Conservation (phyloP, 164 flowering plant genomes). For the Magnolia sinica region DNA sequence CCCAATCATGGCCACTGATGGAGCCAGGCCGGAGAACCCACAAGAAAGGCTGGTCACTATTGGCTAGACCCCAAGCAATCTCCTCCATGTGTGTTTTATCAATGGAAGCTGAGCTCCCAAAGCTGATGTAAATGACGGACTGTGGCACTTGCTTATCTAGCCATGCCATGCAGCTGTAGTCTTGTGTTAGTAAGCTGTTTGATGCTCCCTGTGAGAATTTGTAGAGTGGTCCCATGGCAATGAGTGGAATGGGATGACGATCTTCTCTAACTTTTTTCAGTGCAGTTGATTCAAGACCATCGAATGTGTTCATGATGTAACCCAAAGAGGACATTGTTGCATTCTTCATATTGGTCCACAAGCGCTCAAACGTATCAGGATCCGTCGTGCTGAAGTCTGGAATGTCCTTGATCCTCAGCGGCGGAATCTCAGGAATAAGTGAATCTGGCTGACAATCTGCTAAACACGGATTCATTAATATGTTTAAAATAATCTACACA, state of each 20-base stretch:
- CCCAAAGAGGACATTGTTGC: slow-evolving; percentile 25
- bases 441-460: slow-evolving; percentile 2
- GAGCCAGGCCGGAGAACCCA: too few species aligned
- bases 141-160: slow-evolving; percentile 38
- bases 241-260: slow-evolving; percentile 13
- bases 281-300: slow-evolving; percentile 31
- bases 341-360: slow-evolving; percentile 1
- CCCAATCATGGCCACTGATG: too few species aligned
- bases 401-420: slow-evolving; percentile 31
- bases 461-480: not conserved
- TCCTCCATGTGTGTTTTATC: slow-evolving; percentile 17
- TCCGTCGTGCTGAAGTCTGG: slow-evolving; percentile 6
- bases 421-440: slow-evolving; percentile 24
- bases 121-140: slow-evolving; percentile 64
- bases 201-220: slow-evolving; percentile 1
- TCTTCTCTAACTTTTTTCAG: slow-evolving; percentile 6
- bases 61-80: slow-evolving; percentile 29
- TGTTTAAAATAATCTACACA: too few species aligned
- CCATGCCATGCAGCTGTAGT: slow-evolving; percentile 58
- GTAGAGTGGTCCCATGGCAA: slow-evolving; percentile 36
- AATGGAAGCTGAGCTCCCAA: slow-evolving; percentile 55
- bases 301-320: slow-evolving; percentile 35
- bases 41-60: slow-evolving; percentile 6
- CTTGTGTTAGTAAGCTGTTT: slow-evolving; percentile 42
- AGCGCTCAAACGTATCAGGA: slow-evolving; percentile 1